phyloP scores from a whole-genome alignment of 129 eudicot species.

The Flaveria sonorensis region DNA sequence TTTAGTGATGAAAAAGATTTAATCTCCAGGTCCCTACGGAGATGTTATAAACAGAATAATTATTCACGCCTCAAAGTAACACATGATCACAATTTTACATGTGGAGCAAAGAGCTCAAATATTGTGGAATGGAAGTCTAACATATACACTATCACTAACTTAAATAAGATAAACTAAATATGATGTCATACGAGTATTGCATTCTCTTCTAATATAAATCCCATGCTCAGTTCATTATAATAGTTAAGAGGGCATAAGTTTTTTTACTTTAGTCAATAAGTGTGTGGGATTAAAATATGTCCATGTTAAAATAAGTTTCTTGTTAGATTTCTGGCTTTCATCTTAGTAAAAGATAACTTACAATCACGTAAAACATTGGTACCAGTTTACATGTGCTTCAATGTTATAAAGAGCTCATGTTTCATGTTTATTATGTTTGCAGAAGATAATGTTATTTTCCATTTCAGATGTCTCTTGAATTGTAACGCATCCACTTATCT shows the following conservation, averaged over 20 bases:
- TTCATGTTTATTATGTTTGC: neutral
- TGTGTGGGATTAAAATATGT: neutral
- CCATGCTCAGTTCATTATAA: conserved; percentile 11
- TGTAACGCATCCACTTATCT: neutral
- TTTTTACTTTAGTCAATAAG: neutral
- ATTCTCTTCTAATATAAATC: neutral
- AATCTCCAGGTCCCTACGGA: neutral
- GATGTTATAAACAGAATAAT: neutral
- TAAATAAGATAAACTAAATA: neutral
- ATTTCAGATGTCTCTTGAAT: neutral
- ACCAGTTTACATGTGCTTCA: conserved; percentile 13
- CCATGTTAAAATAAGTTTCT: neutral
- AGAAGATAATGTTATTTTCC: conserved; percentile 15
- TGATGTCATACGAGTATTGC: conserved; percentile 10
- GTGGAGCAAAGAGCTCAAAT: conserved; percentile 15
- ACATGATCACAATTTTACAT: conserved; percentile 19
- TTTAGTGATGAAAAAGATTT: neutral
- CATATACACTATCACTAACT: too few relatives aligned
- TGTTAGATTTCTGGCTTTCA: conserved; percentile 1
- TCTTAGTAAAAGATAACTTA: neutral
- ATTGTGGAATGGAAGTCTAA: neutral
- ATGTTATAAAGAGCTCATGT: conserved; percentile 10
- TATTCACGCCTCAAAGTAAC: conserved; percentile 16
- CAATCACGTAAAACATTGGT: neutral
- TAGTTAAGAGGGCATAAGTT: neutral